phyloP scores from a whole-genome alignment of 1,284 basidiomycete species.

The Neonothopanus nambi region DNA sequence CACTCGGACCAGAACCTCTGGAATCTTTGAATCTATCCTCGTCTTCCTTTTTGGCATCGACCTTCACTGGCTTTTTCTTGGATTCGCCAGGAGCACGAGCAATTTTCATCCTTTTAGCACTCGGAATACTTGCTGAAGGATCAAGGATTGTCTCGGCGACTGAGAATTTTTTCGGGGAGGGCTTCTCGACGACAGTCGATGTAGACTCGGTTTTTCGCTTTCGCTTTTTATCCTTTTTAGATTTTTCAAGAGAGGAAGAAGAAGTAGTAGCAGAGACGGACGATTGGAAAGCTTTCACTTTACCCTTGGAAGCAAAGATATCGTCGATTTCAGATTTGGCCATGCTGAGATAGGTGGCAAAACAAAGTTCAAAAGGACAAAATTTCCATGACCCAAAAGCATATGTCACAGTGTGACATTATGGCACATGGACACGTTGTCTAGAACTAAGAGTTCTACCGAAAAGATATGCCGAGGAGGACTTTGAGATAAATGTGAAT shows the following conservation, averaged over 20 bases:
- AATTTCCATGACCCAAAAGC: conserved; percentile 15
- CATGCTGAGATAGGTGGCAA: conserved; percentile 27
- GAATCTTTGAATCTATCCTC: conserved; percentile 74
- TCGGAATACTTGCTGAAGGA: conserved; percentile 40
- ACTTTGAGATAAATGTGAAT: too few relatives aligned
- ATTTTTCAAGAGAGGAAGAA: conserved; percentile 23
- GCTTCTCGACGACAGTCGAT: conserved; percentile 14
- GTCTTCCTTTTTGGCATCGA: conserved; percentile 27
- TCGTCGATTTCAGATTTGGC: conserved; percentile 75
- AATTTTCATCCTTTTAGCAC: conserved; percentile 36
- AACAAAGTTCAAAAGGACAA: neutral
- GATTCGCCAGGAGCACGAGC: conserved; percentile 12
- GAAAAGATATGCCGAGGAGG: neutral
- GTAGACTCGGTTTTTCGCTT: conserved; percentile 25
- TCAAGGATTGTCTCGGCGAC: conserved; percentile 63
- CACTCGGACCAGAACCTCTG: conserved; percentile 71
- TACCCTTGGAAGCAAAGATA: conserved; percentile 67
- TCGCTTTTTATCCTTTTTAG: conserved; percentile 40
- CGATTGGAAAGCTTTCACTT: conserved; percentile 28
- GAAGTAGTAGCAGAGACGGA: conserved; percentile 9
- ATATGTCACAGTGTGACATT: neutral
- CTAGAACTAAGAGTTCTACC: neutral
- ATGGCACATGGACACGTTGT: neutral
- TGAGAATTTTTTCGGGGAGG: conserved; percentile 37
- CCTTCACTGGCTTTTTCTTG: conserved; percentile 21